phyloP scores from a whole-genome alignment of 371 early-diverging fungal species.

The Zychaea mexicana region DNA sequence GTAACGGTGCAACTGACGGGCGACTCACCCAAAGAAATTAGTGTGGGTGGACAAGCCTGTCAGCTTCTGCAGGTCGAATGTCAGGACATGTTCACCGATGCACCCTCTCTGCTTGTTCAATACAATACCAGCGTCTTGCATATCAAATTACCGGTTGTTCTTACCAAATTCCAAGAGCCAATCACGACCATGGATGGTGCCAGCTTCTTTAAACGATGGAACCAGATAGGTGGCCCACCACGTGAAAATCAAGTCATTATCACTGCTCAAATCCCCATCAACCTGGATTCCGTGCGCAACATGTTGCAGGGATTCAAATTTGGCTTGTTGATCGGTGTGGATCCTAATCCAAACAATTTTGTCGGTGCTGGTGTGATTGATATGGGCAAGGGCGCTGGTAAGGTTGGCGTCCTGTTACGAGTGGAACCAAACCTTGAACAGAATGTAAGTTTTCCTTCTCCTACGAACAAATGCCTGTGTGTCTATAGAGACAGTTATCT shows the following conservation, averaged over 20 bases:
- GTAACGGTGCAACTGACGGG: background rate
- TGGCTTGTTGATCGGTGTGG: constrained; percentile 78
- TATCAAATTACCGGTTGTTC: constrained; percentile 76
- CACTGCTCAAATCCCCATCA: constrained; percentile 59
- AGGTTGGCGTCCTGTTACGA: constrained; percentile 90
- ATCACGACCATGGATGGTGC: constrained; percentile 68
- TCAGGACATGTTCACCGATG: constrained; percentile 49
- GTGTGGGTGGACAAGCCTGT: constrained; percentile 71
- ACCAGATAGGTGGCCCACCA: constrained; percentile 88
- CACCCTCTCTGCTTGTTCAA: constrained; percentile 67
- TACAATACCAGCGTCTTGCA: constrained; percentile 60
- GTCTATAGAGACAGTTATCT: too few species aligned
- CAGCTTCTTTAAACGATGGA: constrained; percentile 96
- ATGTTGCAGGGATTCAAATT: constrained; percentile 71
- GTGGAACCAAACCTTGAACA: constrained; percentile 89
- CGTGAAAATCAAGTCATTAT: constrained; percentile 79
- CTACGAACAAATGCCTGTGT: too few species aligned
- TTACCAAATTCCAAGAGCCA: constrained; percentile 89
- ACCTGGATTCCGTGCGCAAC: constrained; percentile 43
- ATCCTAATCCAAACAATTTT: constrained; percentile 87
- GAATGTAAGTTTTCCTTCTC: constrained; percentile 61
- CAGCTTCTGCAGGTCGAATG: constrained; percentile 79
- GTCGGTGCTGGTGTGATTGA: constrained; percentile 90
- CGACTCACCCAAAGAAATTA: constrained; percentile 3
- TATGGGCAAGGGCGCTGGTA: constrained; percentile 66